Base-by-base conservation (phyloP, 805 yeast species). In the Zygosaccharomyces siamensis region DNA sequence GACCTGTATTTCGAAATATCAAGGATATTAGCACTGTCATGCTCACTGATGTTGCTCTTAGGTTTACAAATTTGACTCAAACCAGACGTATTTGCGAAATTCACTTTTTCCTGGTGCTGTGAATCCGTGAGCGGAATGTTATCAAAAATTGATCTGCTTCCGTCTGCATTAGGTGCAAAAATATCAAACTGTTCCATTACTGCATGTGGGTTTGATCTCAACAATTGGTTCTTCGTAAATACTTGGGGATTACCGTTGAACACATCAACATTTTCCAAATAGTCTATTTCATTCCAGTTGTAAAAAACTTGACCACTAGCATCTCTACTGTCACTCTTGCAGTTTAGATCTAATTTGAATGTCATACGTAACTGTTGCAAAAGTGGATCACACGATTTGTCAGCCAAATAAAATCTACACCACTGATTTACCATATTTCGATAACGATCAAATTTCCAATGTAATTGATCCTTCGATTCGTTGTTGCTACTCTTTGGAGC, bases 171-270 rank as follows among this genome's bases (percentile, higher is more conserved):
- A 3, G 43, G 47, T n/a, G 56, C 48, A 47, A 60, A 61, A 47
- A 60, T 54, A 45, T 60, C 59, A 30, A 63, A 61, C 40, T 62
- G 64, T 44, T 60, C 65, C 62, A 60, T 62, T 11, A 54, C 54
- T 6, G 62, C 62, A 20, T 56, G 53, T 8, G 63, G 55, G 43
- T 56, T 53, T 4, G 58, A 49, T 41, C 54, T 57, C 5, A 59
- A 30, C 26, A 60, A 46, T 21, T 53, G 54, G 5, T 50, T 36
- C 30, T 49, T 43, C 12, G 46, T 51, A 3, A 38, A 16, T 3
- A 46, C 21, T 20, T 46, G 46, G 40, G 27, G 41, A 12, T 42
- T 47, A 14, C 40, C 50, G 20, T 48, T 49, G 32, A 45, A 47
- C 47, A 45, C 48, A 35, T 48, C 50, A 18, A 48, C 51, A 28